A percentile compares a stretch with the other conserved stretches of the same genome.
phyloP scores from a whole-genome alignment of 768 basidiomycete species.

The Auricularia auricula-judae region DNA sequence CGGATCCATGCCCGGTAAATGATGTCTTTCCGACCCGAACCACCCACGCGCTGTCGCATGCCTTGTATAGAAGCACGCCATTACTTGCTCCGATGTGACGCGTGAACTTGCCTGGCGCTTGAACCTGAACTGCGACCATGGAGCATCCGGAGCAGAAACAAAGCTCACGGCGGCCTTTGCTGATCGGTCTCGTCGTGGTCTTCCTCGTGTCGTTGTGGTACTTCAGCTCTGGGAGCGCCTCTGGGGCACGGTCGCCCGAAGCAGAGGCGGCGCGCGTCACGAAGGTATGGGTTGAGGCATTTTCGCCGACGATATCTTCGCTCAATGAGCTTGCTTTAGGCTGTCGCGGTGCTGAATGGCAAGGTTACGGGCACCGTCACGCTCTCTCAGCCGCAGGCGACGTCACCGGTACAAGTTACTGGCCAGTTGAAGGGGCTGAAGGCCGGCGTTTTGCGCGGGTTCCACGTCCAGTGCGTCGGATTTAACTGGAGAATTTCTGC shows the following conservation, averaged over 20 bases:
- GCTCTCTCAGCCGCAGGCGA: constrained; percentile 44
- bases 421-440: constrained; percentile 54
- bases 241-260: not conserved
- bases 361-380: constrained; percentile 51
- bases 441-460: constrained; percentile 49
- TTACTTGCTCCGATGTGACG: too few species aligned
- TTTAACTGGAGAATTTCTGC: not conserved
- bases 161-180: not conserved
- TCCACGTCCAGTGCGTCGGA: constrained; percentile 59
- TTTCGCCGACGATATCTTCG: not conserved
- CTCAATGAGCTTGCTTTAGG: constrained; percentile 22
- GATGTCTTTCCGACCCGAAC: too few species aligned
- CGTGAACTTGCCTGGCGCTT: too few species aligned
- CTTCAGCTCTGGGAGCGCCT: not conserved
- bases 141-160: not conserved
- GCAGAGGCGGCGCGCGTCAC: not conserved
- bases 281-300: not conserved
- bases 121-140: not conserved
- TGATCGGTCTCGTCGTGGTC: not conserved
- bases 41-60: too few species aligned
- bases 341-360: constrained; percentile 51
- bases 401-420: constrained; percentile 46
- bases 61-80: too few species aligned
- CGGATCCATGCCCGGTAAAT: too few species aligned
- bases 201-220: not conserved